phyloP scores from a whole-genome alignment of 305 asterid genomes.

The Solanum aculeatissimum region DNA sequence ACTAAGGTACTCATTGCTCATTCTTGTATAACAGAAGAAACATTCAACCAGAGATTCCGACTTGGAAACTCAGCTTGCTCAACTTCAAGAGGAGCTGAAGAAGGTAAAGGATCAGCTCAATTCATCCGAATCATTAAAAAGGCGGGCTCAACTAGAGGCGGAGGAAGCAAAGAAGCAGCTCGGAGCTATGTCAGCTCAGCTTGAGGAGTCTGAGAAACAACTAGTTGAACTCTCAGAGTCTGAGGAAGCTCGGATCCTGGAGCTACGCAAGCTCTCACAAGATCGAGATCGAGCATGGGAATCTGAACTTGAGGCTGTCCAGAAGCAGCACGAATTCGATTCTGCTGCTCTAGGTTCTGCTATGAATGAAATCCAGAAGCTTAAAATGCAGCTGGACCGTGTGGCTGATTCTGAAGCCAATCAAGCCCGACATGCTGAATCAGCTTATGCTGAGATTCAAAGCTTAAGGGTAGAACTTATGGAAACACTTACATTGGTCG shows the following conservation, averaged over 20 bases:
- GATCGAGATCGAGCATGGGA: slow-evolving; percentile 8
- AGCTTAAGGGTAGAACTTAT: slow-evolving; percentile 32
- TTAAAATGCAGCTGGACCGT: slow-evolving; percentile 42
- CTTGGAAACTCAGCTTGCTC: slow-evolving; percentile 54
- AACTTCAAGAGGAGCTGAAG: slow-evolving; percentile 62
- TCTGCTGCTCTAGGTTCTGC: slow-evolving; percentile 62
- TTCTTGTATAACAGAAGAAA: slow-evolving; percentile 36
- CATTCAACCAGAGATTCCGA: slow-evolving; percentile 27
- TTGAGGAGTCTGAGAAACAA: slow-evolving; percentile 54
- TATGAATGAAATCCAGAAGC: slow-evolving; percentile 61
- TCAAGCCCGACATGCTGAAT: slow-evolving; percentile 25
- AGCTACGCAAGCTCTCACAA: slow-evolving; percentile 3
- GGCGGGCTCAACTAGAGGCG: slow-evolving; percentile 51
- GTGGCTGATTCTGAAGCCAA: slow-evolving; percentile 46
- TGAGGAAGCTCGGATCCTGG: slow-evolving; percentile 2
- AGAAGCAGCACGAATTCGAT: slow-evolving; percentile 51
- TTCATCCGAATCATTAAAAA: slow-evolving; percentile 61
- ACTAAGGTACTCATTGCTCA: not conserved
- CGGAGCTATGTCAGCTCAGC: slow-evolving; percentile 33
- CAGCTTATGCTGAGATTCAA: not conserved
- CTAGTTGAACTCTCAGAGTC: slow-evolving; percentile 30
- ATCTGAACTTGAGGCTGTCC: slow-evolving; percentile 5
- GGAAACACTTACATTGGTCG: slow-evolving; percentile 44
- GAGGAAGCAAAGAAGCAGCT: slow-evolving; percentile 57
- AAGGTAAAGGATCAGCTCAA: slow-evolving; percentile 51